Percentiles rank a stretch among this genome's conserved stretches.
phyloP scores from a whole-genome alignment of 352 stramenopile species.

The Bremia lactucae region DNA sequence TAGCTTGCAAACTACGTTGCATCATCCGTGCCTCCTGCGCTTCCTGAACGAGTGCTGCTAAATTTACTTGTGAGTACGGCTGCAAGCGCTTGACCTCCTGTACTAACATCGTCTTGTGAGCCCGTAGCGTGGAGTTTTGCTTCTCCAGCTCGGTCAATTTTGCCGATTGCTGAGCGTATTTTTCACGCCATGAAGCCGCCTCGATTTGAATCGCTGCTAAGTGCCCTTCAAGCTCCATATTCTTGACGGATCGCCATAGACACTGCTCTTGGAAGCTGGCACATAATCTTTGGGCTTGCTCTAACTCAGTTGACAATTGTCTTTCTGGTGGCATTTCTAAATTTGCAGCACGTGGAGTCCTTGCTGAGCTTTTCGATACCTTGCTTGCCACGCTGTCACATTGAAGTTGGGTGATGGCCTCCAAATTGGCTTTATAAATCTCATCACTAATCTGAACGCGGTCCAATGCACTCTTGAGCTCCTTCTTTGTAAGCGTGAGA shows the following conservation, averaged over 20 bases:
- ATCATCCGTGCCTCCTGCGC: conserved; percentile 66
- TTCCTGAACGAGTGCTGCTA: conserved; percentile 51
- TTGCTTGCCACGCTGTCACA: conserved; percentile 2
- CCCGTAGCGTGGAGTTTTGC: conserved; percentile 30
- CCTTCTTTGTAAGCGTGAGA: conserved; percentile 17
- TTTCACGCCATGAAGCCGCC: conserved; percentile 18
- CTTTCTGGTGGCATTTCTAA: conserved; percentile 3
- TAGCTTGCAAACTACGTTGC: conserved; percentile 47
- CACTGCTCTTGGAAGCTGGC: conserved; percentile 68
- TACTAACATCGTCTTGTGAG: conserved; percentile 51
- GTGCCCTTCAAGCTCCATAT: conserved; percentile 44
- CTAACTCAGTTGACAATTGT: conserved; percentile 20
- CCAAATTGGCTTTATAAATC: conserved; percentile 56
- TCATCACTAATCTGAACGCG: conserved; percentile 34
- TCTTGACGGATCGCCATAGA: conserved; percentile 64
- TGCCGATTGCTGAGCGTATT: conserved; percentile 13
- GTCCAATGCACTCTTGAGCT: conserved; percentile 29
- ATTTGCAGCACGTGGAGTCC: conserved; percentile 1
- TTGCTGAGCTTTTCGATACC: not conserved
- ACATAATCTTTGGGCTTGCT: conserved; percentile 37
- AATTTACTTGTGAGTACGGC: conserved; percentile 54
- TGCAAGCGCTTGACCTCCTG: conserved; percentile 60
- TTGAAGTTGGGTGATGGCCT: conserved; percentile 47
- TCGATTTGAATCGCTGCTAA: conserved; percentile 21
- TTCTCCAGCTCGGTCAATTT: conserved; percentile 14